These are phyloP conservation scores for Amphicarpaea edgeworthii DNA, from an alignment of 306 rosid genomes.

Conservation along the genomic window DNA sequence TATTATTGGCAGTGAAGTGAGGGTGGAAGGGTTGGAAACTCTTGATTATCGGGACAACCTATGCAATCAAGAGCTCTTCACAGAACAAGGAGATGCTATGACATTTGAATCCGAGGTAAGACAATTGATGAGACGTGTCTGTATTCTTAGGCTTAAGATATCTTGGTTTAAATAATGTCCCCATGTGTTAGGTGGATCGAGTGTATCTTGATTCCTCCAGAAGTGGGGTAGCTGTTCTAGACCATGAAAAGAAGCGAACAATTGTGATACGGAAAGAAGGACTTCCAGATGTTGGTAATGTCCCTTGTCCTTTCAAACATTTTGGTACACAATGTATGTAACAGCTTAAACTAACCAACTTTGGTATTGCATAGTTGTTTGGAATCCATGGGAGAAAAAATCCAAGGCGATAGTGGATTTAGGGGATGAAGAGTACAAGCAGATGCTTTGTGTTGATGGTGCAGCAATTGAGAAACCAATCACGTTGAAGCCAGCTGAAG, in stretches of 20 bases:
- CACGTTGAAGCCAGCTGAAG: conserved; percentile 82
- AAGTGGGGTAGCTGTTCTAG: conserved; percentile 70
- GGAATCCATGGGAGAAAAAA: conserved; percentile 98
- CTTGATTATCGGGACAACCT: conserved; percentile 89
- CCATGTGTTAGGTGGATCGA: conserved; percentile 73
- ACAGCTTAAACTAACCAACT: conserved; percentile 31
- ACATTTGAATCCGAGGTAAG: conserved; percentile 92
- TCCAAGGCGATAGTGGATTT: conserved; percentile 69
- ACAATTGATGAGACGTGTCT: no score
- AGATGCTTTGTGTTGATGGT: conserved; percentile 87
- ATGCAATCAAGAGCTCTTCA: conserved; percentile 75
- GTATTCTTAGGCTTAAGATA: no score
- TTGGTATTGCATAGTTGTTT: conserved; percentile 68
- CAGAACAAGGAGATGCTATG: conserved; percentile 93
- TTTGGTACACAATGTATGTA: no score
- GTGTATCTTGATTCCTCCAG: conserved; percentile 73
- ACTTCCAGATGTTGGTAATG: conserved; percentile 84
- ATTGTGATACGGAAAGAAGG: conserved; percentile 72
- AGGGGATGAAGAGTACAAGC: conserved; percentile 92
- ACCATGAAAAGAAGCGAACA: conserved; percentile 85
- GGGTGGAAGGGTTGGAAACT: conserved; percentile 95
- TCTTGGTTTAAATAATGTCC: background rate
- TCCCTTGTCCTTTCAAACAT: conserved; percentile 16
- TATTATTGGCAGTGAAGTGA: conserved; percentile 85
- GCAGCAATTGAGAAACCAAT: conserved; percentile 87